Evolutionary conservation across 345 rosid genomes (phyloP), one percentile per base, ranked within the genome.

Genomic region (Eucalyptus pauciflora): DNA sequence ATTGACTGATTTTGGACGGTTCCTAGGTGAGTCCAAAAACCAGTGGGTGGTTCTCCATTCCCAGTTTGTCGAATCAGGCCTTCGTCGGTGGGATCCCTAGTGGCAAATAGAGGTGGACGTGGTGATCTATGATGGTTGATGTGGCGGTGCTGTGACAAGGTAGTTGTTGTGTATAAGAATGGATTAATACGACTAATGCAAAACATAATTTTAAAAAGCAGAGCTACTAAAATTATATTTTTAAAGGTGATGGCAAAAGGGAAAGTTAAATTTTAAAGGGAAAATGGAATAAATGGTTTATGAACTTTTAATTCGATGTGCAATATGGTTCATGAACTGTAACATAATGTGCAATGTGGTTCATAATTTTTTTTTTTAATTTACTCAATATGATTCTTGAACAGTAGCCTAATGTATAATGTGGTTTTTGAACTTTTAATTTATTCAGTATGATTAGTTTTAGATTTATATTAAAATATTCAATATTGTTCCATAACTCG

Each of bases 401-500:
- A 56, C 10, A 20, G 2, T 20, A 56, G 0, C 29, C 3, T 4
- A 22, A 56, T 9, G 4, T 56, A 3, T 9, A 9, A 56, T 20
- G 13, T 56, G 3, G 5, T 22, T 0, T 3, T 8, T 22, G 0
- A 20, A 56, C 3, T 56, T 56, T 56, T 56, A 56, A 56, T 56
- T 56, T 56, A 7, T 22, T 22, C 3, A 56, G 0, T 22, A 56
- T 10, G 6, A 0, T 56, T 56, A 24, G 13, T 56, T 22, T 56
- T 3, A 4, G 1, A 56, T 22, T 56, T 56, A 56, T 56, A 24
- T 56, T 20, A 56, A 56, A 56, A 24, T 56, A 56, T 56, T 56
- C 6, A 8, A 22, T 56, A 5, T 1, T 0, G 0, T 56, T 24
- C 27, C 0, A 8, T 0, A 24, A 56, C 62, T 56, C 9, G 1